Base-by-base conservation (phyloP, 371 early-diverging fungal genomes). In the Lichtheimia corymbifera region DNA sequence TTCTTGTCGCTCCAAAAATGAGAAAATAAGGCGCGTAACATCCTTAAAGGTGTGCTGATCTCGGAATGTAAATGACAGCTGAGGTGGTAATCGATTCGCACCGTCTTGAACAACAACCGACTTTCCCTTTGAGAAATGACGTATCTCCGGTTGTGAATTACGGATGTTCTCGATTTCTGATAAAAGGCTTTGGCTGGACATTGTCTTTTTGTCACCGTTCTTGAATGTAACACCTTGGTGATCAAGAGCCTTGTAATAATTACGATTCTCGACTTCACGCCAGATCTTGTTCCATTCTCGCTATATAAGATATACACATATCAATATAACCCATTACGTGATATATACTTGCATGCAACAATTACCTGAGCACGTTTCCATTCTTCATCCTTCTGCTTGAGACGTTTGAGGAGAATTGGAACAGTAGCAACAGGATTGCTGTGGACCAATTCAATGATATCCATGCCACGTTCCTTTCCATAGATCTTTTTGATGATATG, bases 321-420 rank as follows among this genome's bases (percentile, higher is more conserved):
- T 40, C n/a, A 22, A 55, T 55, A 27, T 25, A 5, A 42, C 0
- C 11, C 49, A 40, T 9, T 24, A 0, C n/a, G n/a, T 18, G 35
- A n/a, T 24, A n/a, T n/a, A 13, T 17, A 53, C 47, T 7, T 61
- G 20, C 15, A 40, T 47, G 17, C 43, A 20, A 6, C 40, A 15
- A 52, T 27, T 72, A 65, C 44, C 65, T 79, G 81, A 14, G 81
- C 74, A 1, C 74, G 61, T 40, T 93, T 90, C 96, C 98, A 98
- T 73, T 98, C 98, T 67, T 97, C 97, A 70, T 98, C 97, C 71
- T 98, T 97, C 67, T 95, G 94, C 80, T 97, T 96, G 13, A 99
- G 81, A 43, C 99, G 91, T 71, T 91, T 93, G 24, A 99, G 80
- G 17, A 99, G 93, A 13, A 99, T 85, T 0, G 99, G 99, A 3